Percentiles rank a stretch among this genome's conserved stretches.
Conservation (phyloP, 2,329 filamentous ascomycete species). For the Bipolaris bicolor region DNA sequence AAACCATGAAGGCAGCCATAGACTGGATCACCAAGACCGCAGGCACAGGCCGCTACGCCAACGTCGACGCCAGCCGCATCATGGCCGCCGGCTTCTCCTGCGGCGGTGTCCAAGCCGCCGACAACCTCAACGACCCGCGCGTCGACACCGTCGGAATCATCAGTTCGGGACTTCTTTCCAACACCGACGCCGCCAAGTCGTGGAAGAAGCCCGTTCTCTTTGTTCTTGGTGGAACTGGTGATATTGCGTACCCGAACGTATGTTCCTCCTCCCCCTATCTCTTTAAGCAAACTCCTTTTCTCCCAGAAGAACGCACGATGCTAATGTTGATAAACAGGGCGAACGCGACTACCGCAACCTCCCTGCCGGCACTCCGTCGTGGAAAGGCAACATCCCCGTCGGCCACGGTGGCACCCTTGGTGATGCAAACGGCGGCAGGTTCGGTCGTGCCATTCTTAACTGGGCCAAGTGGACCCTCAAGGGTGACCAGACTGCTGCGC, state of each 20-base stretch:
- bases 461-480: slow-evolving; percentile 26
- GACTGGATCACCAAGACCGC: slow-evolving; percentile 22
- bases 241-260: slow-evolving; percentile 30
- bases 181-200: slow-evolving; percentile 11
- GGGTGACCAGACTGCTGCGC: slow-evolving; percentile 13
- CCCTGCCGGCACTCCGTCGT: slow-evolving; percentile 15
- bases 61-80: slow-evolving; percentile 27
- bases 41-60: slow-evolving; percentile 24
- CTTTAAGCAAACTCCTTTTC: not conserved
- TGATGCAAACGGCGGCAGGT: slow-evolving; percentile 22
- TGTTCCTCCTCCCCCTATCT: not conserved
- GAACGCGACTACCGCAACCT: slow-evolving; percentile 27
- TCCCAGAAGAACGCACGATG: too few relatives aligned
- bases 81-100: slow-evolving; percentile 24
- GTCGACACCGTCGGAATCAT: slow-evolving; percentile 24
- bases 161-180: slow-evolving; percentile 23
- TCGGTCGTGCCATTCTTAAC: slow-evolving; percentile 20
- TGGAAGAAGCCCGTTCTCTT: slow-evolving; percentile 25
- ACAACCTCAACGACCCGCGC: slow-evolving; percentile 19
- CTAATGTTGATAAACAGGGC: slow-evolving; percentile 10
- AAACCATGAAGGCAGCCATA: slow-evolving; percentile 18
- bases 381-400: slow-evolving; percentile 31
- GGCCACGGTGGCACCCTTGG: slow-evolving; percentile 25
- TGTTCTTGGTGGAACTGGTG: slow-evolving; percentile 21
- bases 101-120: slow-evolving; percentile 26